These are phyloP conservation scores for Terfezia boudieri DNA, from an alignment of 495 filamentous ascomycete genomes.

Conservation along the genomic window DNA sequence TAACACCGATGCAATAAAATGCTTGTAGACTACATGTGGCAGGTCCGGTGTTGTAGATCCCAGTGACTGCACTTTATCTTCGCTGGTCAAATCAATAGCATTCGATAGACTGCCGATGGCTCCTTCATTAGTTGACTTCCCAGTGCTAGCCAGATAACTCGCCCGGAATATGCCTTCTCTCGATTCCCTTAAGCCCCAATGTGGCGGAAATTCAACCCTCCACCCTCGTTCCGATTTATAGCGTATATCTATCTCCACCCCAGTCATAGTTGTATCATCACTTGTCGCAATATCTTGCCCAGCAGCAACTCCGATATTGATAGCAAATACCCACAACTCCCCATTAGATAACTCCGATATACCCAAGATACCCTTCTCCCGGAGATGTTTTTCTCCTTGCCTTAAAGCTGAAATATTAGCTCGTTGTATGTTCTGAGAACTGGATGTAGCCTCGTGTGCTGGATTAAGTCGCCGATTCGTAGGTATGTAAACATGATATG, in stretches of 20 bases:
- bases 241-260: not conserved
- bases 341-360: not conserved
- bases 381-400: not conserved
- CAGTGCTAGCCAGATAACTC: not conserved
- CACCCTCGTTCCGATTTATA: not conserved
- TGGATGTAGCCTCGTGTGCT: not conserved
- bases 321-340: not conserved
- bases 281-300: not conserved
- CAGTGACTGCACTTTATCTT: not conserved
- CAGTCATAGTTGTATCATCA: not conserved
- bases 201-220: not conserved
- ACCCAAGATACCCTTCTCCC: not conserved
- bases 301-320: not conserved
- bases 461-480: not conserved
- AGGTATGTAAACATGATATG: not conserved
- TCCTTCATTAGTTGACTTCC: not conserved
- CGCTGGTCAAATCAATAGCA: not conserved
- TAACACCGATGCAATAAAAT: not conserved
- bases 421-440: not conserved
- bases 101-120: not conserved
- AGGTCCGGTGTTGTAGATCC: not conserved
- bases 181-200: not conserved
- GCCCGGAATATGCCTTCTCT: not conserved
- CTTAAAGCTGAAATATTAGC: not conserved
- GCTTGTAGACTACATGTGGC: not conserved